Evolutionary conservation across 148 eudicot genomes (phyloP).

Genomic region (Rheum nobile): DNA sequence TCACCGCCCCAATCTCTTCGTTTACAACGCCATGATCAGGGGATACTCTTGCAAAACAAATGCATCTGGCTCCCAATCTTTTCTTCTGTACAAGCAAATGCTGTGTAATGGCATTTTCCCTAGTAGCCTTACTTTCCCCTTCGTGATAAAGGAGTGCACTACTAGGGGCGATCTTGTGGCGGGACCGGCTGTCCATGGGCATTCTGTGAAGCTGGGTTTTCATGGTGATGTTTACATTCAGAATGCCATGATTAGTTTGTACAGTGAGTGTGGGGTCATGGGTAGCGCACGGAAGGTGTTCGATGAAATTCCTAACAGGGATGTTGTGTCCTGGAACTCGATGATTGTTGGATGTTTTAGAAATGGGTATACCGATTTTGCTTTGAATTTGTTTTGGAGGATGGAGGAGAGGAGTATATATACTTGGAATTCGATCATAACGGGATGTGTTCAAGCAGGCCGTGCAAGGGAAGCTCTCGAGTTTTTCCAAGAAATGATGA

Average conservation of each 20-base stretch:
- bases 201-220: constrained; percentile 37
- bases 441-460: constrained; percentile 63
- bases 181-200: constrained; percentile 40
- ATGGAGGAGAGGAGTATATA: constrained; percentile 46
- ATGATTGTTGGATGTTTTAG: constrained; percentile 49
- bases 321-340: constrained; percentile 69
- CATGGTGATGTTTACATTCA: constrained; percentile 24
- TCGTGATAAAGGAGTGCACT: constrained; percentile 46
- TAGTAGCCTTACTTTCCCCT: constrained; percentile 51
- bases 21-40: constrained; percentile 62
- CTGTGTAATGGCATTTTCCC: constrained; percentile 25
- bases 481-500: constrained; percentile 38
- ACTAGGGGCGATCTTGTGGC: constrained; percentile 19
- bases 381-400: constrained; percentile 41
- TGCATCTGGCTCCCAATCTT: constrained; percentile 11
- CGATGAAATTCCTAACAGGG: constrained; percentile 42
- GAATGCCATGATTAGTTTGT: constrained; percentile 42
- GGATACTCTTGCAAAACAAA: constrained; percentile 28
- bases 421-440: constrained; percentile 72
- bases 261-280: constrained; percentile 31
- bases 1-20: constrained; percentile 35
- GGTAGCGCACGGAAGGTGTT: constrained; percentile 36
- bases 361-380: constrained; percentile 41
- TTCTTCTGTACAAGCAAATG: constrained; percentile 38
- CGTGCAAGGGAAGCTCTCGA: constrained; percentile 48